Percentiles rank a stretch among this genome's conserved stretches.
Evolutionary conservation across 2,329 filamentous ascomycete genomes (phyloP).

Genomic region (Pseudomassariella vexata): DNA sequence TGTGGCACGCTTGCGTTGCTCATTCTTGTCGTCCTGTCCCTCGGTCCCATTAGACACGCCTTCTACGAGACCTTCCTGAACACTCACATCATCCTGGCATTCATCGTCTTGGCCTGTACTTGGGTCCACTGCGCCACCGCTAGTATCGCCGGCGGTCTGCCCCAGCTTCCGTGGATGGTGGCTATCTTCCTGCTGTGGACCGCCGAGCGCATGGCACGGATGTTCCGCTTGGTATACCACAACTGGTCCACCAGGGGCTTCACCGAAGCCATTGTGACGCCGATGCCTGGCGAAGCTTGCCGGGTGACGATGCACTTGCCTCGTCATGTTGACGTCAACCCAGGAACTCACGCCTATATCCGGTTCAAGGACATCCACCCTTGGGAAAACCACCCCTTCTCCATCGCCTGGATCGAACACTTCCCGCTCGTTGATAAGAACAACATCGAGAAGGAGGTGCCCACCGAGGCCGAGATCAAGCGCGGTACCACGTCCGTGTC

Average conservation of each 20-base stretch:
- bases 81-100: conserved; percentile 71
- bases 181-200: conserved; percentile 73
- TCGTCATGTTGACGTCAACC: conserved; percentile 58
- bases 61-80: conserved; percentile 97
- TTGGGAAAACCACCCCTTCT: conserved; percentile 76
- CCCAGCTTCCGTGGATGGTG: conserved; percentile 70
- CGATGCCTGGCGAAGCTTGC: conserved; percentile 63
- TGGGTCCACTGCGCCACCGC: conserved; percentile 74
- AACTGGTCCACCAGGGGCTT: conserved; percentile 57
- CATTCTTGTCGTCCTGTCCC: conserved; percentile 62
- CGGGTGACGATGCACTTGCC: conserved; percentile 67
- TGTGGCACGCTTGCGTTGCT: conserved; percentile 56
- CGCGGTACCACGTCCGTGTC: conserved; percentile 54
- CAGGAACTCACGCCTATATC: conserved; percentile 71
- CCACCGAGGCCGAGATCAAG: conserved; percentile 14
- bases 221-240: conserved; percentile 57
- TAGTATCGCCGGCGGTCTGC: conserved; percentile 56
- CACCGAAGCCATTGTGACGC: conserved; percentile 61
- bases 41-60: conserved; percentile 80
- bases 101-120: conserved; percentile 62
- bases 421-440: conserved; percentile 32
- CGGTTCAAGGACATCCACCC: conserved; percentile 60
- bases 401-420: conserved; percentile 67
- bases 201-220: conserved; percentile 60
- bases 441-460: conserved; percentile 31